A percentile compares a stretch with the other conserved stretches of the same genome.
Conservation (phyloP, 805 yeast genomes). For the Komagataella ulmi region DNA sequence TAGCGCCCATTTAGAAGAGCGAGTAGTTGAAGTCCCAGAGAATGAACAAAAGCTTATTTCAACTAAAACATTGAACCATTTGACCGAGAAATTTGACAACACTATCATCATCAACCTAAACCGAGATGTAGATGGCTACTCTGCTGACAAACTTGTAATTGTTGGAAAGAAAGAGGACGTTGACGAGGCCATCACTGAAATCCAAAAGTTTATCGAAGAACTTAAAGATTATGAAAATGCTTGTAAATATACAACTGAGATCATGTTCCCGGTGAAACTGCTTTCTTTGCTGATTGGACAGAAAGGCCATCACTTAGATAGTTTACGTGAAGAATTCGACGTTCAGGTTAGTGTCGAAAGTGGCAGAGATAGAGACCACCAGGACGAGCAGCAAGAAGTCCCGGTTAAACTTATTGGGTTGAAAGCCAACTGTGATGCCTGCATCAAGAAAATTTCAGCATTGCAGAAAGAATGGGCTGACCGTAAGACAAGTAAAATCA, state of each 20-base stretch:
- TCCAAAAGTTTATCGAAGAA: conserved; percentile 38
- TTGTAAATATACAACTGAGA: conserved; percentile 26
- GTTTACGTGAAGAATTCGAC: conserved; percentile 58
- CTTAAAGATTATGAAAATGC: conserved; percentile 24
- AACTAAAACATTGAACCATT: neutral
- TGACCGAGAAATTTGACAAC: conserved; percentile 14
- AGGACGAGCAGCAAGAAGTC: conserved; percentile 18
- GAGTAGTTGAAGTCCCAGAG: conserved; percentile 35
- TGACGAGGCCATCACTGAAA: conserved; percentile 32
- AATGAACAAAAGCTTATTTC: conserved; percentile 41
- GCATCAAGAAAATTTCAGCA: conserved; percentile 41
- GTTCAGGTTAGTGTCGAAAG: conserved; percentile 66
- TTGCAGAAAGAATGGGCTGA: conserved; percentile 73
- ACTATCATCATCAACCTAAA: conserved; percentile 34
- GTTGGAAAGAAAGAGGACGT: conserved; percentile 65
- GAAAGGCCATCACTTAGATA: conserved; percentile 63
- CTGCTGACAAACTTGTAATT: conserved; percentile 41
- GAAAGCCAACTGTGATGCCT: conserved; percentile 64
- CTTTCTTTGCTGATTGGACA: conserved; percentile 82
- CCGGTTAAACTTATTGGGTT: conserved; percentile 60
- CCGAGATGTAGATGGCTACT: conserved; percentile 22
- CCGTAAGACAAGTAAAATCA: conserved; percentile 50
- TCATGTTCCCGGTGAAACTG: conserved; percentile 52
- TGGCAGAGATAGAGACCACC: conserved; percentile 23
- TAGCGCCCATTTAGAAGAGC: conserved; percentile 37